A percentile compares a stretch with the other conserved stretches of the same genome.
These are phyloP conservation scores for Ophiocordyceps australis DNA, from an alignment of 2,329 filamentous ascomycete species.

Conservation along the genomic window DNA sequence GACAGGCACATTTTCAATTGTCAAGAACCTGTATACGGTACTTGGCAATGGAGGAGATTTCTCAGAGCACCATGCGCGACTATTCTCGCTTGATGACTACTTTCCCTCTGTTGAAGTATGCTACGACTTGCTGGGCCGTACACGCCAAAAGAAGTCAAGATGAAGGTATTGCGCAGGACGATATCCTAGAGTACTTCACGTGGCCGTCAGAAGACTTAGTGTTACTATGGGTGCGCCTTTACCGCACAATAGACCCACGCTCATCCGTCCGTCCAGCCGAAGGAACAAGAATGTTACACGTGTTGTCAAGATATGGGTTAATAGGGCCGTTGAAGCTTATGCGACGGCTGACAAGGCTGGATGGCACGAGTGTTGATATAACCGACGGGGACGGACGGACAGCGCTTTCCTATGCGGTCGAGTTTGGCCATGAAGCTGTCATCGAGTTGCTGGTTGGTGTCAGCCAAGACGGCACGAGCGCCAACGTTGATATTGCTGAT, in stretches of 20 bases:
- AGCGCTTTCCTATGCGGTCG: background rate
- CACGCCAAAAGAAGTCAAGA: constrained; percentile 2
- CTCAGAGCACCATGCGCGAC: background rate
- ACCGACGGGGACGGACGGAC: background rate
- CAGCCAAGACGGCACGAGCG: too few relatives aligned
- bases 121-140: constrained; percentile 1
- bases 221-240: background rate
- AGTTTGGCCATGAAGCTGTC: background rate
- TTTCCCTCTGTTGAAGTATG: constrained; percentile 1
- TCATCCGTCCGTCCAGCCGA: background rate
- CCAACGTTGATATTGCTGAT: background rate
- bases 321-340: background rate
- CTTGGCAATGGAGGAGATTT: constrained; percentile 6
- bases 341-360: background rate
- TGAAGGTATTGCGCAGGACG: background rate
- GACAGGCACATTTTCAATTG: constrained; percentile 6
- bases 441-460: background rate
- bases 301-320: background rate
- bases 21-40: constrained; percentile 10
- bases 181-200: background rate
- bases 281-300: background rate
- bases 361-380: background rate
- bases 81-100: background rate
- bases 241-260: background rate
- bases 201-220: background rate